Percentiles rank a stretch among this genome's conserved stretches.
Evolutionary conservation across 768 basidiomycete genomes (phyloP).

Genomic region (Trametes maxima): DNA sequence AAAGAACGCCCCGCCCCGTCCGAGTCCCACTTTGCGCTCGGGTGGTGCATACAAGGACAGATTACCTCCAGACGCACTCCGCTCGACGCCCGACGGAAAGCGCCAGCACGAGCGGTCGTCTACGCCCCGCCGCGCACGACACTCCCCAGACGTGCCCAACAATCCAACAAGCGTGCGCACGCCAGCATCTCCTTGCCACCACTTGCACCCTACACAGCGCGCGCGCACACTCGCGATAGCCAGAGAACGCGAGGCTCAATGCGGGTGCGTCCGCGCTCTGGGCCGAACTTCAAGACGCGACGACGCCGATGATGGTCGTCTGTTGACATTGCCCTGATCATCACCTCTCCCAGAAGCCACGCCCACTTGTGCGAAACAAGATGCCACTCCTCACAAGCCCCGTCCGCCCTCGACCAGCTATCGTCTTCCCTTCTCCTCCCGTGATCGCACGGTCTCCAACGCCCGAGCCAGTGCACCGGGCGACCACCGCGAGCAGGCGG

Average conservation of each 20-base stretch:
- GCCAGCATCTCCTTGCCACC: too few relatives aligned
- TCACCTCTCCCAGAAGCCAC: conserved; percentile 2
- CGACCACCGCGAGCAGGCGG: too few relatives aligned
- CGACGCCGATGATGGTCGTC: conserved; percentile 6
- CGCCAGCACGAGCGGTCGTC: neutral
- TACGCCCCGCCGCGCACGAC: too few relatives aligned
- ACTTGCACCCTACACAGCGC: neutral
- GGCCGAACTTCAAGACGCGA: too few relatives aligned
- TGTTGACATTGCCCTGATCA: conserved; percentile 6
- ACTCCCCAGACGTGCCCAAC: neutral
- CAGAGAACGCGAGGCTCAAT: neutral
- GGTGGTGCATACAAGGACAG: conserved; percentile 11
- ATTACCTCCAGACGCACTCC: neutral
- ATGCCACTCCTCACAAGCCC: neutral
- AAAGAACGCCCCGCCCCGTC: too few relatives aligned
- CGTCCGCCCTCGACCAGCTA: too few relatives aligned
- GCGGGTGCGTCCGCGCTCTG: too few relatives aligned
- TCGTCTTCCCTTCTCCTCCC: neutral
- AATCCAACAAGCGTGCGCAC: neutral
- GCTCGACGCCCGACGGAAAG: neutral
- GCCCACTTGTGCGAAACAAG: conserved; percentile 5
- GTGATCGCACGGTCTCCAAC: neutral
- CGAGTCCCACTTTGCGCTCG: too few relatives aligned
- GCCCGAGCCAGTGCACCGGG: too few relatives aligned
- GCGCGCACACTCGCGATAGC: neutral